Conservation (phyloP, 2,329 filamentous ascomycete species). For the Cladophialophora chaetospira region DNA sequence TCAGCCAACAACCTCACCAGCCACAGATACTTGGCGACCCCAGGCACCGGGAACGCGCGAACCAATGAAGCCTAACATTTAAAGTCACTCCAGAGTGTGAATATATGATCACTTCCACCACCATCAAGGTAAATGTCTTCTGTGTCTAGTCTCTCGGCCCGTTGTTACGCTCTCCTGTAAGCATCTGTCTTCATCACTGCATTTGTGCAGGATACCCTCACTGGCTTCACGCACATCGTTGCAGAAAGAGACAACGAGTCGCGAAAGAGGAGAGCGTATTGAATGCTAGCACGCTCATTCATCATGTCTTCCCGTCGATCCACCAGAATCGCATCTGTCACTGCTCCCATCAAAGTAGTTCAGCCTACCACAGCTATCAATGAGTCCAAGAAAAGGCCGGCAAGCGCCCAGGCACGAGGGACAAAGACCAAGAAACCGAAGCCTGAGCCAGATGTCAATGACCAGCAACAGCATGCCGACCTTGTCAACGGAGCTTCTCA, state of each 20-base stretch:
- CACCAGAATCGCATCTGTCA: slow-evolving; percentile 18
- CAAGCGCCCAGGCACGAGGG: slow-evolving; percentile 13
- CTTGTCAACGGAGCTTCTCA: slow-evolving; percentile 9
- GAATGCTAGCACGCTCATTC: slow-evolving; percentile 20
- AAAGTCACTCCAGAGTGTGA: neutral
- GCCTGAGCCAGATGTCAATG: neutral
- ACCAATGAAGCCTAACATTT: slow-evolving; percentile 4
- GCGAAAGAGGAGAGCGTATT: neutral
- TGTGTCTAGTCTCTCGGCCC: neutral
- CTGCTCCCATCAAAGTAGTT: neutral
- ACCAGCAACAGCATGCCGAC: neutral
- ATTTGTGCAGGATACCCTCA: neutral
- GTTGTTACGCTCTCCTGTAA: too few relatives aligned
- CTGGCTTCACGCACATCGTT: neutral
- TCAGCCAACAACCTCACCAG: slow-evolving; percentile 18
- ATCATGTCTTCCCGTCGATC: slow-evolving; percentile 30
- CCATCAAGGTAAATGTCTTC: neutral
- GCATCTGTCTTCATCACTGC: too few relatives aligned
- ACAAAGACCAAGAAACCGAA: slow-evolving; percentile 26
- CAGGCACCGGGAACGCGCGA: slow-evolving; percentile 18
- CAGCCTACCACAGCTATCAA: neutral
- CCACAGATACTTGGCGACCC: slow-evolving; percentile 2
- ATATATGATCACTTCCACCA: slow-evolving; percentile 10
- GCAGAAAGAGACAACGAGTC: neutral
- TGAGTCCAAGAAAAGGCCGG: slow-evolving; percentile 31